A percentile compares a stretch with the other conserved stretches of the same genome.
These are phyloP conservation scores for Hondaea fermentalgiana DNA, from an alignment of 108 stramenopile species.

Conservation along the genomic window DNA sequence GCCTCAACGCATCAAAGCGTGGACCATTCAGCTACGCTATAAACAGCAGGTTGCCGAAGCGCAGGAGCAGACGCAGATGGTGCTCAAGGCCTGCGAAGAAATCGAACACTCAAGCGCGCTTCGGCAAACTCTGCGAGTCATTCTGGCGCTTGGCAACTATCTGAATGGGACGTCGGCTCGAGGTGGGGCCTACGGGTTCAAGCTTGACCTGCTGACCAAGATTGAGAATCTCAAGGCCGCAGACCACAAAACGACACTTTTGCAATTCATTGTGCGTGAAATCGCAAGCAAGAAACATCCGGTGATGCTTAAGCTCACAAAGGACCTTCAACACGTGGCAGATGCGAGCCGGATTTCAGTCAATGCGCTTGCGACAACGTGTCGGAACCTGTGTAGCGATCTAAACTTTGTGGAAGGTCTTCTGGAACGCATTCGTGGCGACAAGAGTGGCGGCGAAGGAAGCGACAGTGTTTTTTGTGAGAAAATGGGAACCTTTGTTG, in stretches of 20 bases:
- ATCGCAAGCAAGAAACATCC: neutral
- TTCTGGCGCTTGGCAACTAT: conserved; percentile 30
- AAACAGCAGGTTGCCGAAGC: neutral
- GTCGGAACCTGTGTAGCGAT: neutral
- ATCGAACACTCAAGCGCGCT: neutral
- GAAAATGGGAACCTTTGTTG: neutral
- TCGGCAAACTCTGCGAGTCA: neutral
- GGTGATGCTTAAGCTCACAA: neutral
- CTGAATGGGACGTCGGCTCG: conserved; percentile 24
- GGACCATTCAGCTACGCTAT: neutral
- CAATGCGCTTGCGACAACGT: neutral
- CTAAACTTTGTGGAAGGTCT: neutral
- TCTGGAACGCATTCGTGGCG: neutral
- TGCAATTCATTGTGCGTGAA: conserved; percentile 10
- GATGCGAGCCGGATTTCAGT: neutral
- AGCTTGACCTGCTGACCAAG: conserved; percentile 31
- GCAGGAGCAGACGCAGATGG: conserved; percentile 44
- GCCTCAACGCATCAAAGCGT: conserved; percentile 18
- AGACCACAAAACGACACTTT: neutral
- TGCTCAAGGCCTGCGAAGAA: conserved; percentile 63
- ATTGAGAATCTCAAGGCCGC: conserved; percentile 21
- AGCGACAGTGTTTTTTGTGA: neutral
- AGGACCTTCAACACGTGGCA: neutral
- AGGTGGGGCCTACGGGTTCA: conserved; percentile 35
- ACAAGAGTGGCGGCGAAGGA: neutral